Evolutionary conservation across 164 flowering plant species (phyloP), one percentile per base, ranked within the genome.

Genomic region (Akebia trifoliata): DNA sequence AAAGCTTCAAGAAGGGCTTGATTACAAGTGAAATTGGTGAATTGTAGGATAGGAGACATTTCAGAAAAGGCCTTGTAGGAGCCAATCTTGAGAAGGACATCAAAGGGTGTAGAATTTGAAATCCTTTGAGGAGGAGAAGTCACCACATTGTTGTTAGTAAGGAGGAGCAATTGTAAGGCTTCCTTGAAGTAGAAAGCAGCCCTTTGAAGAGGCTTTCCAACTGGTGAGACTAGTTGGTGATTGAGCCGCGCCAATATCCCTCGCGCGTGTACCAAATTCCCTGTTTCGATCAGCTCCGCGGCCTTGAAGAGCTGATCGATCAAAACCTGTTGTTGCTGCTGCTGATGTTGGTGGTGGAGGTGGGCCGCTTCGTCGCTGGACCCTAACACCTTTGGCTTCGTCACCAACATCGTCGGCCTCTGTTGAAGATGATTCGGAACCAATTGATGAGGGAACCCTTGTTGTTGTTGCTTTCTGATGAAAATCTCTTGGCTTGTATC

Each of bases 171-270:
- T n/a, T n/a, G n/a, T n/a, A n/a, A 67, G 32, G 93, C 90, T 69
- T 86, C 93, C 77, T 84, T 86, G 80, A 75, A 78, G 70, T 79
- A 88, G 73, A 81, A 86, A 73, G 96, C 88, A 44, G 87, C 90
- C 82, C 93, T 73, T 2, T 68, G 60, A 21, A 84, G 71, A 65
- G 96, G 89, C 84, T 87, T 85, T 61, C 86, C 90, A 29, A 69
- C 61, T 0, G 81, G 90, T 57, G 90, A 81, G 80, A n/a, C n/a
- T n/a, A 85, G 90, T 82, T 90, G 98, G 83, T 93, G 98, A 93
- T 93, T 93, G 98, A 93, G 98, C 99, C 97, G 97, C 96, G 99
- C 99, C 99, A 94, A 94, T 94, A 94, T 94, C 99, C 75, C 96
- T 77, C 85, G 95, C 89, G 96, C 96, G 86, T 73, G 87, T 73